Evolutionary conservation across 83 land plant genomes (phyloP), one percentile per base, ranked within the genome.

Genomic region (Picea abies): DNA sequence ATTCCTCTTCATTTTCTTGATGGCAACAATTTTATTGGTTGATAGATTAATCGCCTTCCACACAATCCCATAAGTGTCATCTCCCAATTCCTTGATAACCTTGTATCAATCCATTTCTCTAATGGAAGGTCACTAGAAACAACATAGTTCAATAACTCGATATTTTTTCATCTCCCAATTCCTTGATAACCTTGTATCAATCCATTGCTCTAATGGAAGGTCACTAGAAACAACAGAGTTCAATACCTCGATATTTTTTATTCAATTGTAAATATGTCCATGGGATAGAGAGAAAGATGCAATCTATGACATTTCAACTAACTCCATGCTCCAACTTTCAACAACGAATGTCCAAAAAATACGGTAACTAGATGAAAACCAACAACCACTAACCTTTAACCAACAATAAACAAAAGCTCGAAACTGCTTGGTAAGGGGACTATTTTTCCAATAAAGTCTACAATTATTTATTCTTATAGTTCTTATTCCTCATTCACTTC

Each of bases 31-130:
- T 3, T 35, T 3, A 35, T 35, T 35, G 4, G 37, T 35, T 2
- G 37, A 35, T 2, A 3, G 37, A 2, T 35, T 35, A 35, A 35
- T 35, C 4, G 0, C 37, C 37, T 3, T 35, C 4, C 37, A 3
- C 37, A 35, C 37, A 2, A 35, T 35, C 37, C 4, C 37, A 35
- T 35, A 35, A 35, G 37, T 35, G 37, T 3, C 37, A 35, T 3
- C 3, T 35, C 37, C 37, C 37, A 35, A 0, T 29, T 93, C 93
- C 58, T 89, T 79, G 70, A 91, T 84, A 75, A 91, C 79, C 66
- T 39, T 84, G 85, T 91, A 93, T 82, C 95, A 58, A 22, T 76
- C 60, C 79, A 76, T 76, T 12, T 16, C 19, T 76, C 60, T 49
- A 22, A 9, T 6, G 23, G 14, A 52, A 20, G 44, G 17, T 7